Conservation (phyloP, 176 grass and related monocot species). For the Triticum aestivum region IWGSC_CS_RefSeq_v2.1 NC_057814.1:150278817-150279316, state of each 20-base stretch:
- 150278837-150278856: constrained; percentile 88
- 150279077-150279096: constrained; percentile 46
- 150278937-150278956: constrained; percentile 12
- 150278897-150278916: constrained; percentile 57
- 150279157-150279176: constrained; percentile 51
- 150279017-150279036: constrained; percentile 54
- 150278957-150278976: constrained; percentile 45
- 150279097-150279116: constrained; percentile 35
- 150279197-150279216: constrained; percentile 62
- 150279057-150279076: constrained; percentile 31
- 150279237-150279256: constrained; percentile 50
- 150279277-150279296: constrained; percentile 67
- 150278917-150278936: constrained; percentile 47
- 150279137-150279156: constrained; percentile 8
- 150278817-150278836: constrained; percentile 90
- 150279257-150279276: constrained; percentile 38
- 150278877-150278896: constrained; percentile 28
- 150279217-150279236: constrained; percentile 66
- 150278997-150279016: constrained; percentile 74
- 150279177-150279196: constrained; percentile 39
- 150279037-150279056: constrained; percentile 25
- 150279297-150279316: constrained; percentile 43
- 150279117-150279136: constrained; percentile 18
- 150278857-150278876: constrained; percentile 37
- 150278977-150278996: constrained; percentile 66